Percentiles rank a stretch among this genome's conserved stretches.
Conservation (phyloP, 805 yeast genomes). For the Myxozyma sirexii region DNA sequence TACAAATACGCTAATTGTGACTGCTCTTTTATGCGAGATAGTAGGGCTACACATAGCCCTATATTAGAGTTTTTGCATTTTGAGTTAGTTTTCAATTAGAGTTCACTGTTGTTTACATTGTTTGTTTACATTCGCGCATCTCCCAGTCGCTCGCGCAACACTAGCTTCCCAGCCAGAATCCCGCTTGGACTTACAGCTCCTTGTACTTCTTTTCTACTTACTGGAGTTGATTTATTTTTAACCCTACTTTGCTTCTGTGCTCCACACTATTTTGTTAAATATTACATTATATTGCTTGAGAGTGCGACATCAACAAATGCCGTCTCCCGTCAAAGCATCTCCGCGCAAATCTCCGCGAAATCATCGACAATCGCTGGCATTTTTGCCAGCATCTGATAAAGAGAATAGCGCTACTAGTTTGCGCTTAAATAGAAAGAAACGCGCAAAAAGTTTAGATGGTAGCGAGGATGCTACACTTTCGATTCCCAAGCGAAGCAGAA, state of each 20-base stretch:
- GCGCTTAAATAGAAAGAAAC: constrained; percentile 7
- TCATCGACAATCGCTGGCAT: constrained; percentile 18
- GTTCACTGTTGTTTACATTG: neutral
- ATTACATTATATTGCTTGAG: too few species aligned
- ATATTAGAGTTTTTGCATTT: too few species aligned
- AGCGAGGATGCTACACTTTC: constrained; percentile 22
- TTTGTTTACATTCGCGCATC: constrained; percentile 11
- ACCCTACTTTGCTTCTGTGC: too few species aligned
- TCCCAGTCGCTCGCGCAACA: neutral
- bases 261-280: too few species aligned
- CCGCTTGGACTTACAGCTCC: neutral
- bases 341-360: constrained; percentile 28
- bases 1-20: neutral
- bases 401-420: constrained; percentile 9
- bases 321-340: neutral
- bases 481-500: constrained; percentile 14
- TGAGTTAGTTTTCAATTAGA: neutral
- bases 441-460: constrained; percentile 31
- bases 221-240: neutral
- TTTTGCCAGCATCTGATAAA: constrained; percentile 7
- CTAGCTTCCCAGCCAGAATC: neutral
- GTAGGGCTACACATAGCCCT: constrained; percentile 9
- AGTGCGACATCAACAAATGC: too few species aligned
- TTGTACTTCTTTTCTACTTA: neutral
- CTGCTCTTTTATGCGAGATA: too few species aligned